These are phyloP conservation scores for Ceratocystis papillata DNA, from an alignment of 2,329 filamentous ascomycete species.

Conservation along the genomic window DNA sequence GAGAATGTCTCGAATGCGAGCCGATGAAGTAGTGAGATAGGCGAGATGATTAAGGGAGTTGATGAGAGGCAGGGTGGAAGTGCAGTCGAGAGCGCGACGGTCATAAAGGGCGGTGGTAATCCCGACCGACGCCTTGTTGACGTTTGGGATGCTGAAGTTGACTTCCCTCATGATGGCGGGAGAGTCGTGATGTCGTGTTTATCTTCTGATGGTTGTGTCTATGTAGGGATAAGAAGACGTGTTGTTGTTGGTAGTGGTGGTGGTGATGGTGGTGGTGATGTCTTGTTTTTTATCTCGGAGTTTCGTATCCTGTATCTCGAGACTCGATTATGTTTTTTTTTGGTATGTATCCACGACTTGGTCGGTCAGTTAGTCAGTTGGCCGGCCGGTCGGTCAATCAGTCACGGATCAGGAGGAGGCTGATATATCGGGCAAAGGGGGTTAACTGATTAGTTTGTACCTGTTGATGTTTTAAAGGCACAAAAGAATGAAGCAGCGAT, in stretches of 20 bases:
- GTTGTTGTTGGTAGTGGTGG: background rate
- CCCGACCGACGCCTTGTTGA: constrained; percentile 97
- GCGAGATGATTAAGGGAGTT: constrained; percentile 98
- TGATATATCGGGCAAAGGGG: background rate
- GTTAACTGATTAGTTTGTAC: constrained; percentile 1
- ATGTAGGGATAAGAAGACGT: background rate
- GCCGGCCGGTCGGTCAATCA: background rate
- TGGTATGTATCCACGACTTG: background rate
- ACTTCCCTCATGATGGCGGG: constrained; percentile 82
- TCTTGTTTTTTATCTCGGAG: no score
- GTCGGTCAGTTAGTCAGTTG: background rate
- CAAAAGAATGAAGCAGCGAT: constrained; percentile 14
- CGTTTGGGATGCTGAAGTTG: constrained; percentile 98
- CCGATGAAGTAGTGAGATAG: constrained; percentile 95
- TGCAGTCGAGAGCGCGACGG: constrained; percentile 93
- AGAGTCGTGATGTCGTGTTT: background rate
- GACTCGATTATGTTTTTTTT: background rate
- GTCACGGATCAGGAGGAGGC: background rate
- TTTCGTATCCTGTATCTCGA: background rate
- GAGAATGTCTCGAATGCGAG: constrained; percentile 91
- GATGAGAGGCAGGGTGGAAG: constrained; percentile 91
- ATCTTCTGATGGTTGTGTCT: background rate
- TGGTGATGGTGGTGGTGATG: background rate
- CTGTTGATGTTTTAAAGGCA: constrained; percentile 5
- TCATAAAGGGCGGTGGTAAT: constrained; percentile 98